Evolutionary conservation across 2,329 filamentous ascomycete genomes (phyloP).

Genomic region (Pseudogymnoascus sp.): DNA sequence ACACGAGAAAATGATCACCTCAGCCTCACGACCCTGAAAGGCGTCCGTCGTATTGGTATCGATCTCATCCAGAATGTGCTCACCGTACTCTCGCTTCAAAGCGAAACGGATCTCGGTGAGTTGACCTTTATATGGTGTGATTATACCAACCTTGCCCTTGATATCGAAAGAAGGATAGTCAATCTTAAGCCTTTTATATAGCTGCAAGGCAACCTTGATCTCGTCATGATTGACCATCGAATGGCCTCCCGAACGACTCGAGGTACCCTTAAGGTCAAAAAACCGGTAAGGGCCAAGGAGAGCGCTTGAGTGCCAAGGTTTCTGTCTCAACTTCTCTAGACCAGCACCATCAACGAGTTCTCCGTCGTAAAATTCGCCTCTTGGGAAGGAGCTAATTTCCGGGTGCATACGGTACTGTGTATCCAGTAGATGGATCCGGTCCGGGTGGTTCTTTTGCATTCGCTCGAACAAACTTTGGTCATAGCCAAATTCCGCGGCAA

Average conservation of each 20-base stretch:
- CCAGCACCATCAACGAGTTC: conserved; percentile 74
- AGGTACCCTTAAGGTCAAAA: conserved; percentile 86
- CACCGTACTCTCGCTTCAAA: conserved; percentile 67
- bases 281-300: conserved; percentile 90
- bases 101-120: conserved; percentile 68
- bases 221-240: conserved; percentile 87
- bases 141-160: conserved; percentile 83
- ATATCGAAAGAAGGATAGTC: conserved; percentile 66
- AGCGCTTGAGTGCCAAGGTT: conserved; percentile 77
- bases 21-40: conserved; percentile 92
- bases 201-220: conserved; percentile 72
- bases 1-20: conserved; percentile 98
- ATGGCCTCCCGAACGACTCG: conserved; percentile 71
- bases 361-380: conserved; percentile 84
- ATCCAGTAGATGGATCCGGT: conserved; percentile 88
- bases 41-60: conserved; percentile 99
- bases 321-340: conserved; percentile 67
- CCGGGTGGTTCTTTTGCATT: conserved; percentile 88
- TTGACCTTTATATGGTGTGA: conserved; percentile 96
- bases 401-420: conserved; percentile 99
- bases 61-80: conserved; percentile 65
- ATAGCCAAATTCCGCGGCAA: conserved; percentile 86
- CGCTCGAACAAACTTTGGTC: conserved; percentile 97
- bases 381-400: conserved; percentile 87
- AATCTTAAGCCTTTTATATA: conserved; percentile 70